phyloP scores from a whole-genome alignment of 257 asterid genomes.

The Scutellaria minor region DNA sequence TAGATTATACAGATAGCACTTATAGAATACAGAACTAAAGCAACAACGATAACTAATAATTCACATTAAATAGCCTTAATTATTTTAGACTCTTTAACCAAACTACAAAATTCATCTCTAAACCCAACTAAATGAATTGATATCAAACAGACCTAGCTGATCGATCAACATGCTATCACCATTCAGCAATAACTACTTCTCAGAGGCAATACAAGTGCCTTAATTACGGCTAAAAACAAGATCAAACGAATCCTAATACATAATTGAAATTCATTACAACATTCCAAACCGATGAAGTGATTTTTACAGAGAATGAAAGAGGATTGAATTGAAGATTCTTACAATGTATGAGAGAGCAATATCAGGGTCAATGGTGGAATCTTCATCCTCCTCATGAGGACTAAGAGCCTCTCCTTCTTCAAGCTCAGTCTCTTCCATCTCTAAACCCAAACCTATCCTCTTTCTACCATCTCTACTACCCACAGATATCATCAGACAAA shows the following conservation, averaged over 20 bases:
- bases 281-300: constrained; percentile 30
- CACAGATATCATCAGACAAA: constrained; percentile 71
- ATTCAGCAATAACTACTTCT: constrained; percentile 24
- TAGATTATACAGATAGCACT: constrained; percentile 30
- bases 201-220: neutral
- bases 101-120: constrained; percentile 26
- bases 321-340: constrained; percentile 38
- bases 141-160: constrained; percentile 27
- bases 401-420: constrained; percentile 97
- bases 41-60: constrained; percentile 30
- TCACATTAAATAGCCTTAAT: constrained; percentile 27
- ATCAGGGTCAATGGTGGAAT: constrained; percentile 92
- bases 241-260: constrained; percentile 35
- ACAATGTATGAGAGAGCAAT: constrained; percentile 92
- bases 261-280: constrained; percentile 25
- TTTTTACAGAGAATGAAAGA: constrained; percentile 10
- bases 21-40: constrained; percentile 22
- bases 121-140: constrained; percentile 9
- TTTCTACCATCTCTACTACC: constrained; percentile 80
- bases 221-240: constrained; percentile 24
- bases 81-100: constrained; percentile 26
- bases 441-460: constrained; percentile 70
- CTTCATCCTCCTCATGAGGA: constrained; percentile 49
- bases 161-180: constrained; percentile 11
- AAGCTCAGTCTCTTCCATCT: constrained; percentile 82